Base-by-base conservation (phyloP, 371 early-diverging fungal genomes). In the Mucor sp. region DNA sequence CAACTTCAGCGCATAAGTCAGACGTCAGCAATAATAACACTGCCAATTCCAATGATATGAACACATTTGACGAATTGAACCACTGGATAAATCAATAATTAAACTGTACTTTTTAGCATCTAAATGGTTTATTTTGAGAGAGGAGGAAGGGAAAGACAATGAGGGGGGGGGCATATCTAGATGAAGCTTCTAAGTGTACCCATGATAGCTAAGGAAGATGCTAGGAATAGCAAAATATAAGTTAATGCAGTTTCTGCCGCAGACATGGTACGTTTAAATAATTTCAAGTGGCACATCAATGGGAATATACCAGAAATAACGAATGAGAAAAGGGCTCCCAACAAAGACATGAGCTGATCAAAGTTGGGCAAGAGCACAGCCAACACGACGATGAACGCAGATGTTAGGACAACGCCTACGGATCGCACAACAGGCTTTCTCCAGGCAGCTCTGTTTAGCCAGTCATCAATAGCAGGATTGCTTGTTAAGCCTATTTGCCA, bases 311-410 rank as follows among this genome's bases (percentile, higher is more conserved):
- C 87, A 25, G 84, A 83, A 44, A 92, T 81, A 44, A 80, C 72
- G 47, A 89, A 83, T 5, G 87, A 82, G 63, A 90, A 91, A 43
- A 88, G 78, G 12, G 83, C 77, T 14, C 93, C 93, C 28, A 93
- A 74, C 11, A 91, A 61, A 2, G 87, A 86, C 86, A 93, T 90
- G 23, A 92, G 73, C 35, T 78, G 70, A 48, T 90, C 85, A 74
- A 93, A 93, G 17, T 75, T 77, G 11, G 92, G 93, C 32, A 90
- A 73, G 3, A 76, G 21, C 30, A 86, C 79, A 7, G 91, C 79
- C 12, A 86, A 66, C 0, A 73, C 9, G 4, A 88, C 76, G 33
- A 90, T 83, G 5, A 82, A 53, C 1, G 65, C 64, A 55, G 78
- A 85, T 6, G 77, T 62, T 21, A 67, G 41, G 3, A 79, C 39